Evolutionary conservation across 1,284 basidiomycete species (phyloP), one percentile per base, ranked within the genome.

Genomic region (Schizophyllum commune): DNA sequence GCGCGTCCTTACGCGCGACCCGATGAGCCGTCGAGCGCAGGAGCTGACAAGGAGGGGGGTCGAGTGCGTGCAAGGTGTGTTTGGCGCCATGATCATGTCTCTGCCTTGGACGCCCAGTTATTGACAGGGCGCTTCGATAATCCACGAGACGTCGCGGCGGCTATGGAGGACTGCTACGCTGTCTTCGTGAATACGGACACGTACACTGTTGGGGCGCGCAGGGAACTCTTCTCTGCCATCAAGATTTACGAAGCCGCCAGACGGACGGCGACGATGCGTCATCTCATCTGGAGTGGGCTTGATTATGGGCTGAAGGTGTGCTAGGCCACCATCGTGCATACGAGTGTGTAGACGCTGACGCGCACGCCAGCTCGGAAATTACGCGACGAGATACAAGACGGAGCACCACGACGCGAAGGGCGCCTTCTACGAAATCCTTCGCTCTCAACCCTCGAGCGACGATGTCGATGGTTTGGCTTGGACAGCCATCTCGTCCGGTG

Each of bases 211-310:
- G 79, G 79, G 7, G 76, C 79, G 67, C 68, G 74, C 63, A 72
- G 69, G 56, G 79, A 80, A 66, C 74, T 77, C 3, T 74, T 71
- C 57, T 57, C 66, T 1, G 78, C 77, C 0, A 73, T 80, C 61
- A 71, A 77, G 55, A 76, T 82, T 8, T 83, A 78, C 63, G 79
- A 83, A 65, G 67, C 75, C 20, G 79, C 81, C 4, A 76, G 79
- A 64, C 72, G 76, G 54, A 69, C 65, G 1, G 66, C 68, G 11
- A 67, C 73, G 33, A 67, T 80, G 57, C 69, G 72, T 20, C 80
- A 82, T 63, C 78, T 78, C 59, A 70, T 82, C 33, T 82, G 77
- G 77, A 79, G 78, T 65, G 76, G 71, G 59, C 70, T 82, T 11
- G 76, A 78, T 62, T 80, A 81, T 64, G 68, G 69, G 6, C 71